Conservation (phyloP, 305 asterid species). For the Ruellia speciosa region DNA sequence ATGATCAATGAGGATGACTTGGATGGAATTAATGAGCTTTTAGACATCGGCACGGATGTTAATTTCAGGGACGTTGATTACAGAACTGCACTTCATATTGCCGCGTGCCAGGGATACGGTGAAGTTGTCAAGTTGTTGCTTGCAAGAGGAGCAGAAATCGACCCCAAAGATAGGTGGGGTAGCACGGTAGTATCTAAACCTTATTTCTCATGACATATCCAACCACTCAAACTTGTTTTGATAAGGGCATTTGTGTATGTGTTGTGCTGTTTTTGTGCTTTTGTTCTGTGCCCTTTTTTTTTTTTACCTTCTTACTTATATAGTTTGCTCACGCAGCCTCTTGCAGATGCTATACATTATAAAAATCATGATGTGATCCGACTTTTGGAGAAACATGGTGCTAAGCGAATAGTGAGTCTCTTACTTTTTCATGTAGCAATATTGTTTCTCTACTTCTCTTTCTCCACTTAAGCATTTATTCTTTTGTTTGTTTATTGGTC, state of each 20-base stretch:
- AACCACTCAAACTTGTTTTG: not conserved
- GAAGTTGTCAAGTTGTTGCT: conserved; percentile 61
- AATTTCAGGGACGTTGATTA: conserved; percentile 77
- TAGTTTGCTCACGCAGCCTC: conserved; percentile 43
- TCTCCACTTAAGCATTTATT: conserved; percentile 21
- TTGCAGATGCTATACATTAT: conserved; percentile 82
- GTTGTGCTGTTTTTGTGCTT: not conserved
- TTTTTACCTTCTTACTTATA: conserved; percentile 5
- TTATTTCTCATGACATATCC: not conserved
- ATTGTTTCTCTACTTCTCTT: not conserved
- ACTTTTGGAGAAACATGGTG: conserved; percentile 72
- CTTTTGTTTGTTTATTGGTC: conserved; percentile 16
- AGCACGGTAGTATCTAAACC: conserved; percentile 60
- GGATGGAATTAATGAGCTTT: conserved; percentile 71
- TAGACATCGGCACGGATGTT: conserved; percentile 57
- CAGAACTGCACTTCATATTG: conserved; percentile 85
- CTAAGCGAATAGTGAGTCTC: conserved; percentile 49
- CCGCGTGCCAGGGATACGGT: conserved; percentile 79
- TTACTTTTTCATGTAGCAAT: conserved; percentile 10
- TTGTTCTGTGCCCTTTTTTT: not conserved
- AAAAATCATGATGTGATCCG: conserved; percentile 59
- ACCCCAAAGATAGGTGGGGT: conserved; percentile 83
- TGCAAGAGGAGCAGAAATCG: conserved; percentile 50
- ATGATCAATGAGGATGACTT: conserved; percentile 70
- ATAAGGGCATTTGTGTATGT: not conserved